Evolutionary conservation across 306 rosid genomes (phyloP).

Genomic region (Cucurbita maxima): DNA sequence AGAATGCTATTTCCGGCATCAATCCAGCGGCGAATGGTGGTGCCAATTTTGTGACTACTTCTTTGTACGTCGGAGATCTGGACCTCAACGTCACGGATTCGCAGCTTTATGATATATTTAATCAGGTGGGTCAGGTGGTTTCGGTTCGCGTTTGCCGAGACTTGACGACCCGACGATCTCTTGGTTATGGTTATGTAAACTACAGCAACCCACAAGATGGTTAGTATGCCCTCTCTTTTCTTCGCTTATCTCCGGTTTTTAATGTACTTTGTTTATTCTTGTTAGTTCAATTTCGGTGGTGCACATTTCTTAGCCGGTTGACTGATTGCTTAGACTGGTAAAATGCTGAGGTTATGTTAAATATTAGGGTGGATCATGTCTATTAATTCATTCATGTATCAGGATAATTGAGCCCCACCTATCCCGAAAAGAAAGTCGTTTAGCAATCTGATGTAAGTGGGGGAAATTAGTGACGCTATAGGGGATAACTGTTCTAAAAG

Average conservation of each 20-base stretch:
- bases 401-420: not conserved
- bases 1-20: not conserved
- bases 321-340: not conserved
- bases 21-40: constrained; percentile 16
- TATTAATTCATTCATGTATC: not conserved
- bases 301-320: not conserved
- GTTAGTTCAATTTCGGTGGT: not conserved
- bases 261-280: not conserved
- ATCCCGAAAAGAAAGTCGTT: not conserved
- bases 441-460: not conserved
- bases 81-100: constrained; percentile 15
- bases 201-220: constrained; percentile 20
- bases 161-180: constrained; percentile 20
- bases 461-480: not conserved
- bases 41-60: constrained; percentile 13
- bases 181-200: constrained; percentile 29
- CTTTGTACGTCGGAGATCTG: constrained; percentile 27
- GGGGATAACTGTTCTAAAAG: not conserved
- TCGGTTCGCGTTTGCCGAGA: constrained; percentile 28
- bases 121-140: constrained; percentile 22
- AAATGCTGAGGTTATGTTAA: not conserved
- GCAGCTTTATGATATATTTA: constrained; percentile 23
- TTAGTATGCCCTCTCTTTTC: not conserved
- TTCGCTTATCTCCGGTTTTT: not conserved
- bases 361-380: not conserved